Percentiles rank a stretch among this genome's conserved stretches.
Evolutionary conservation across 768 basidiomycete species (phyloP).

Genomic region (Trichaptum fuscoviolaceum): DNA sequence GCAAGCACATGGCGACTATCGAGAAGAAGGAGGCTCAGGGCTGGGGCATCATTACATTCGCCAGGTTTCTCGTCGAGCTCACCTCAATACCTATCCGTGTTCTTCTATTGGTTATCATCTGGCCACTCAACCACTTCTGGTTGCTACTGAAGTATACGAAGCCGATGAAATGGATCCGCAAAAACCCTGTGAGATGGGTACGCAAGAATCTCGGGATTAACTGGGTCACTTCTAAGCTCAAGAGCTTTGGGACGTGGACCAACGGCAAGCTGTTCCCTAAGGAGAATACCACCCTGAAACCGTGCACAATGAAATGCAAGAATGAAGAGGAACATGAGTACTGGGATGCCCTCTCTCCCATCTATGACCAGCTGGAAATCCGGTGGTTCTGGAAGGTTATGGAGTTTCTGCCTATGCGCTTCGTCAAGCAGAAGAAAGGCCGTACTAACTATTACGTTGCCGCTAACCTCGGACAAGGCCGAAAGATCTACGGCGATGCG

Average conservation of each 20-base stretch:
- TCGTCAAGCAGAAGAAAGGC: constrained; percentile 16
- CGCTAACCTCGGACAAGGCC: not conserved
- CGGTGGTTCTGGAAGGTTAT: constrained; percentile 16
- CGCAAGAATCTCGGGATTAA: not conserved
- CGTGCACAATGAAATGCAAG: not conserved
- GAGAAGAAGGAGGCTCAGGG: not conserved
- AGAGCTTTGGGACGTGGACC: not conserved
- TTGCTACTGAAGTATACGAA: not conserved
- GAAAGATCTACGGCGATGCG: not conserved
- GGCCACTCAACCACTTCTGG: not conserved
- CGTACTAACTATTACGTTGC: not conserved
- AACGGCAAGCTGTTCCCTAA: not conserved
- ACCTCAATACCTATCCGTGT: not conserved
- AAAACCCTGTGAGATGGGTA: not conserved
- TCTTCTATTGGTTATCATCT: not conserved
- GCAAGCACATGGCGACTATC: not conserved
- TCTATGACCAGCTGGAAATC: constrained; percentile 14
- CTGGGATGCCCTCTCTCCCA: constrained; percentile 9
- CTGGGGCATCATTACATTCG: not conserved
- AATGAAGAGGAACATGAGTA: constrained; percentile 9
- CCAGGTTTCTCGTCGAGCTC: not conserved
- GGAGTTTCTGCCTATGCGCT: constrained; percentile 17
- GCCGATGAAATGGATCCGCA: not conserved
- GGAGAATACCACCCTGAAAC: not conserved
- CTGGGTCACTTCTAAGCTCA: not conserved